These are phyloP conservation scores for Didymella arachidicola DNA, from an alignment of 2,329 filamentous ascomycete genomes.

Conservation along the genomic window DNA sequence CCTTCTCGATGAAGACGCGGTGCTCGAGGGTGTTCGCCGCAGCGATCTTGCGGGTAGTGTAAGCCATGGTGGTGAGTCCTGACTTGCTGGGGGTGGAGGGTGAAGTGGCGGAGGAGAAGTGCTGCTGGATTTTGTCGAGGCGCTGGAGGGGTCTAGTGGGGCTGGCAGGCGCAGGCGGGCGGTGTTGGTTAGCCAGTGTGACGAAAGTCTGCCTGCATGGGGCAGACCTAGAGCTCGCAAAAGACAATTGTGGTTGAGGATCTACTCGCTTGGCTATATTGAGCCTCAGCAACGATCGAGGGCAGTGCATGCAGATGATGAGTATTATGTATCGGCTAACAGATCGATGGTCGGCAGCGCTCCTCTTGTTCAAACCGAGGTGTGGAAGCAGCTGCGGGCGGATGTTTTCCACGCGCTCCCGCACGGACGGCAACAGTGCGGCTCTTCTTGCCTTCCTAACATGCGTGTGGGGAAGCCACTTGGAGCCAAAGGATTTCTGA, in stretches of 20 bases:
- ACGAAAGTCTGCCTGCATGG: constrained; percentile 49
- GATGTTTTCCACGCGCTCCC: constrained; percentile 18
- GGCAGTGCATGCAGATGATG: constrained; percentile 37
- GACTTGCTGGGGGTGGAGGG: constrained; percentile 32
- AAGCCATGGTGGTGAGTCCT: constrained; percentile 63
- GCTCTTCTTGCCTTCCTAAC: constrained; percentile 8
- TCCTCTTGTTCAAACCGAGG: constrained; percentile 36
- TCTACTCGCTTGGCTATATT: constrained; percentile 30
- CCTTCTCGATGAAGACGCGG: constrained; percentile 97
- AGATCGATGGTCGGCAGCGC: constrained; percentile 19
- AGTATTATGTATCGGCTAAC: constrained; percentile 27
- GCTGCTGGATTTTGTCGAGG: constrained; percentile 53
- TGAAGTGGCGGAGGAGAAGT: constrained; percentile 45
- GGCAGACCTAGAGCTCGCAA: constrained; percentile 38
- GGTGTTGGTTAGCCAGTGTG: constrained; percentile 51
- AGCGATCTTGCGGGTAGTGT: constrained; percentile 84
- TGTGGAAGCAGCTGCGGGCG: constrained; percentile 26
- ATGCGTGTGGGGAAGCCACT: constrained; percentile 13
- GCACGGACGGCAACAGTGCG: constrained; percentile 14
- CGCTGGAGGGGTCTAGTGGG: constrained; percentile 51
- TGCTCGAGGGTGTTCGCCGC: constrained; percentile 94
- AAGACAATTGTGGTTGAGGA: constrained; percentile 26
- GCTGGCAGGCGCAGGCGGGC: constrained; percentile 43
- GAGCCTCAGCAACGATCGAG: constrained; percentile 35
- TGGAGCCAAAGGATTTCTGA: neutral